A percentile compares a stretch with the other conserved stretches of the same genome.
Evolutionary conservation across 148 eudicot species (phyloP).

Genomic region (Rhododendron simsii): DNA sequence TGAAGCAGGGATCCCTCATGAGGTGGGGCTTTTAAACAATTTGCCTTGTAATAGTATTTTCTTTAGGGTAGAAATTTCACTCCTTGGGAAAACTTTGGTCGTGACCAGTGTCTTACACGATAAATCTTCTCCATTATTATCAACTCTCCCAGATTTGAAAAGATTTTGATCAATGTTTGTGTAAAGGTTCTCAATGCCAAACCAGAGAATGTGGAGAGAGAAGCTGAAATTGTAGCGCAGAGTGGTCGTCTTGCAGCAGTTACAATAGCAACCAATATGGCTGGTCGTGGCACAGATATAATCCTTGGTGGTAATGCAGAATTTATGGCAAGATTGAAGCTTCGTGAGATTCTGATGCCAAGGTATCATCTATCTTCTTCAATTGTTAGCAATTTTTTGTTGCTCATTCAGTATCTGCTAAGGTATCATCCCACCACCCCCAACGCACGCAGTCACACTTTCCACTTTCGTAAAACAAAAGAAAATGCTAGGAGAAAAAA

Average conservation of each 20-base stretch:
- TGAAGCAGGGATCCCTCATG: conserved; percentile 88
- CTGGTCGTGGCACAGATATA: conserved; percentile 99
- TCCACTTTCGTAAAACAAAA: not conserved
- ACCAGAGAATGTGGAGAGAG: conserved; percentile 99
- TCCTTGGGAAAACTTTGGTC: not conserved
- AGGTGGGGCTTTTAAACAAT: conserved; percentile 42
- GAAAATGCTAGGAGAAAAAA: not conserved
- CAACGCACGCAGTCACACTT: not conserved
- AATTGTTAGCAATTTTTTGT: not conserved
- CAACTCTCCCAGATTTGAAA: not conserved
- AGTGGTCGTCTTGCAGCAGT: conserved; percentile 99
- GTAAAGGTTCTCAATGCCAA: conserved; percentile 89
- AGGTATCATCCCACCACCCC: not conserved
- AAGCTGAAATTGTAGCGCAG: conserved; percentile 99
- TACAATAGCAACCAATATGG: conserved; percentile 99
- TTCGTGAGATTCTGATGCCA: conserved; percentile 98
- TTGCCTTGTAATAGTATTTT: not conserved
- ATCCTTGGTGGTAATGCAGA: conserved; percentile 99
- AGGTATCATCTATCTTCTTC: conserved; percentile 41
- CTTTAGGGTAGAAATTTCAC: not conserved
- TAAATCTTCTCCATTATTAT: not conserved
- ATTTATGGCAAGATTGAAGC: conserved; percentile 96
- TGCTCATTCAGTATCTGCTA: not conserved
- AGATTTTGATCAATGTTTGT: conserved; percentile 7
- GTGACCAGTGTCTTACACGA: not conserved